Evolutionary conservation across 2,329 filamentous ascomycete species (phyloP), one percentile per base, ranked within the genome.

Genomic region (Didymosphaeria variabile): DNA sequence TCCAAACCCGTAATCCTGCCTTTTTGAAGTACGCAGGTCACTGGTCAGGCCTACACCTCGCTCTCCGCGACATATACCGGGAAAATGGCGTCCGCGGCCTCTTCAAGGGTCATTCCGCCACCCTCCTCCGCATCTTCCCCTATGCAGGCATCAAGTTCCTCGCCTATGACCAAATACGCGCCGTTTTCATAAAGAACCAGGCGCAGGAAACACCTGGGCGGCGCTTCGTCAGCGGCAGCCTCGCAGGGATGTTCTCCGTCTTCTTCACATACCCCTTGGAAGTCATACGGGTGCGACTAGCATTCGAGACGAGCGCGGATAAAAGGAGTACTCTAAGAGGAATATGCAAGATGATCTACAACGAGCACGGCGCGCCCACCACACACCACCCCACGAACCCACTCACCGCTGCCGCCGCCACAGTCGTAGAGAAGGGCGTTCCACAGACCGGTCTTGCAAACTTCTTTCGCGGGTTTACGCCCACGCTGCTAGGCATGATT

Each of bases 141-240:
- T 99, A 99, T 78, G 95, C 94, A 17, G 94, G 92, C 49, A 97
- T 98, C 80, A 99, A 99, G 75, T 99, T 99, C 74, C 87, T 99
- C 45, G 94, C 94, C 49, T 99, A 99, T 81, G 95, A 99, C 79
- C 95, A 99, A 79, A 92, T 97, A 66, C 91, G 95, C 61, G 88
- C 90, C 13, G 72, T 89, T 15, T 74, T 98, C 34, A 98, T 99
- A 63, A 87, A 86, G 1, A 83, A 80, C 40, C 87, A 84, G 55
- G 82, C 89, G 6, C 85, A 96, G 60, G 95, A 99, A 77, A 98
- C 94, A 0, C 86, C 91, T 1, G 78, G 91, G 31, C 88, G 95
- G 53, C 87, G 95, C 12, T 86, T 95, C 52, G 71, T 91, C 26
- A 90, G 89, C 60, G 92, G 92, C 50, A 89, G 89, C 60, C 73